A percentile compares a stretch with the other conserved stretches of the same genome.
phyloP scores from a whole-genome alignment of 2,329 filamentous ascomycete species.

The Fusarium sp. region DNA sequence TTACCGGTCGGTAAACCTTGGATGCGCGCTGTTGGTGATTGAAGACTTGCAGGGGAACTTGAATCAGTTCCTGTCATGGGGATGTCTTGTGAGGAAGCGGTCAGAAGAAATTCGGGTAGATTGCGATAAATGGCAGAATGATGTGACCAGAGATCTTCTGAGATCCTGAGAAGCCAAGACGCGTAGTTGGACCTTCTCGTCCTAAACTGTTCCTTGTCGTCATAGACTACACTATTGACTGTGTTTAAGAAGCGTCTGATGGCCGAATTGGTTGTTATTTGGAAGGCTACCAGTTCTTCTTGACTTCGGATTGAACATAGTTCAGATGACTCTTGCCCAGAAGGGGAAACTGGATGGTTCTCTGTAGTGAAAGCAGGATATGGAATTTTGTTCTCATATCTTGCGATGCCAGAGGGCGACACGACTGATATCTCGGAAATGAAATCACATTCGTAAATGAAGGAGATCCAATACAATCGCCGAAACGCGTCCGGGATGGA shows the following conservation, averaged over 20 bases:
- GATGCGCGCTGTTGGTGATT: background rate
- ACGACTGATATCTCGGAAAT: conserved; percentile 50
- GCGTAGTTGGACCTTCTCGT: conserved; percentile 43
- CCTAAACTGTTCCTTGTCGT: conserved; percentile 47
- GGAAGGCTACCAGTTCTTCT: conserved; percentile 51
- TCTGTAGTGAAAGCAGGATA: conserved; percentile 17
- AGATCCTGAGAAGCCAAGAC: conserved; percentile 48
- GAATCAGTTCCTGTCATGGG: background rate
- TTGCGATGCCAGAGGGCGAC: conserved; percentile 50
- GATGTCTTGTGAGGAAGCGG: background rate
- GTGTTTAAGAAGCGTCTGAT: conserved; percentile 52
- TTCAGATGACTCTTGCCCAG: background rate
- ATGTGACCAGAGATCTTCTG: conserved; percentile 48
- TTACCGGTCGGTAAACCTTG: conserved; percentile 31
- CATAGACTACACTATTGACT: conserved; percentile 52
- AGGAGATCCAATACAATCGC: conserved; percentile 51
- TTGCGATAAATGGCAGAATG: conserved; percentile 50
- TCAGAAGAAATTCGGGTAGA: conserved; percentile 47
- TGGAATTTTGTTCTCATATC: conserved; percentile 49
- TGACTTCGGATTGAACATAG: background rate
- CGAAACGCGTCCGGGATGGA: conserved; percentile 44
- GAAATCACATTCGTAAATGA: conserved; percentile 53
- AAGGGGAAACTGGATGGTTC: rapidly evolving
- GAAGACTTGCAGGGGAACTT: background rate
- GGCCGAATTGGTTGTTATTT: conserved; percentile 52